Evolutionary conservation across 352 stramenopile species (phyloP).

Genomic region (Globisporangium nagaii): DNA sequence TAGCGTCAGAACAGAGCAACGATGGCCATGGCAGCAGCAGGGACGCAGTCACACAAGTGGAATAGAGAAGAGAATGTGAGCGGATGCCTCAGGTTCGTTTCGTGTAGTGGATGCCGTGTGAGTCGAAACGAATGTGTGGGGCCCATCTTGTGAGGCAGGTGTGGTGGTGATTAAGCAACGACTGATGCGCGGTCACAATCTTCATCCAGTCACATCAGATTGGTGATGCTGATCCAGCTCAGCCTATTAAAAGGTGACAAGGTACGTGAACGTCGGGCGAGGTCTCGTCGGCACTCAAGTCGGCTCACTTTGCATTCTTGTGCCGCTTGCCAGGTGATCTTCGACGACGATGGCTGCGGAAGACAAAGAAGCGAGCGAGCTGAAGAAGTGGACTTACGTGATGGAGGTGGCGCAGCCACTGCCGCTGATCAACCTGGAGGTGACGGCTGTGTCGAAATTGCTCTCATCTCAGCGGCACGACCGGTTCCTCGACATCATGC

Average conservation of each 20-base stretch:
- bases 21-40: not conserved
- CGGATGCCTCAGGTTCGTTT: too few relatives aligned
- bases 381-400: constrained; percentile 3
- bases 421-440: constrained; percentile 2
- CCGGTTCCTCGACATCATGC: constrained; percentile 4
- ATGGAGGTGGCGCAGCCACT: constrained; percentile 2
- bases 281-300: too few relatives aligned
- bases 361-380: not conserved
- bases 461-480: not conserved
- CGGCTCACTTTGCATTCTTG: too few relatives aligned
- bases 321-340: constrained; percentile 10
- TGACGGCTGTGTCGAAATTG: not conserved
- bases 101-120: too few relatives aligned
- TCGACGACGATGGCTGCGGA: not conserved
- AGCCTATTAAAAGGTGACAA: not conserved
- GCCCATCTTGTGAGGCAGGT: too few relatives aligned
- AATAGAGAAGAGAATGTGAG: not conserved
- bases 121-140: too few relatives aligned
- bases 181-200: too few relatives aligned
- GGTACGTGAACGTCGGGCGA: not conserved
- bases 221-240: too few relatives aligned
- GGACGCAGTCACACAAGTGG: not conserved
- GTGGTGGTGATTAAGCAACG: too few relatives aligned
- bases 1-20: not conserved
- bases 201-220: too few relatives aligned